Conservation (phyloP, 2,329 filamentous ascomycete species). For the Pseudogymnoascus sp. region DNA sequence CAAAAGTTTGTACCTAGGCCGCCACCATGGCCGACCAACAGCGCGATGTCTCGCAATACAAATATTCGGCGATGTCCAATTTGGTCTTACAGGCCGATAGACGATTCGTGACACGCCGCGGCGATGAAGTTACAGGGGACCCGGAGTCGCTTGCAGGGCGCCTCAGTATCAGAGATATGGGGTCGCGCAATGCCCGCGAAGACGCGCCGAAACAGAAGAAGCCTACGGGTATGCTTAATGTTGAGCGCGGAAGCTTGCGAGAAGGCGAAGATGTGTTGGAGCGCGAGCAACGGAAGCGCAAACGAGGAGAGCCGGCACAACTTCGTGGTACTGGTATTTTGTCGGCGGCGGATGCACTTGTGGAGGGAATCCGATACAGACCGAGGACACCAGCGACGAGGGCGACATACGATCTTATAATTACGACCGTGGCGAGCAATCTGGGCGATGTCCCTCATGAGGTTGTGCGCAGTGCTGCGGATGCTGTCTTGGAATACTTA, state of each 20-base stretch:
- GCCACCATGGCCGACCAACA: conserved; percentile 62
- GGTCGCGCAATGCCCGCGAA: conserved; percentile 71
- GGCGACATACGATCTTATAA: conserved; percentile 87
- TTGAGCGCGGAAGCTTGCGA: conserved; percentile 66
- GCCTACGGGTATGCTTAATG: conserved; percentile 53
- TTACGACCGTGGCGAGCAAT: conserved; percentile 79
- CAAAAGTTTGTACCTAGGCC: conserved; percentile 8
- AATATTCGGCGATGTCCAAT: conserved; percentile 99
- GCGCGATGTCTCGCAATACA: conserved; percentile 90
- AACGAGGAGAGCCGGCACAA: conserved; percentile 63
- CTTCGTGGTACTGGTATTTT: conserved; percentile 68
- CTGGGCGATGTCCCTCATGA: conserved; percentile 91
- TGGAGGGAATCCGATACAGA: conserved; percentile 87
- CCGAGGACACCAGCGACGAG: conserved; percentile 86
- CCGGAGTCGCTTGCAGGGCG: conserved; percentile 94
- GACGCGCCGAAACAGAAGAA: conserved; percentile 70
- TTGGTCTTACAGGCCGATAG: conserved; percentile 99
- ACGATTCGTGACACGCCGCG: conserved; percentile 84
- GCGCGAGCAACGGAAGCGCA: conserved; percentile 79
- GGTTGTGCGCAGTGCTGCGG: conserved; percentile 85
- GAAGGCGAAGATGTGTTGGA: conserved; percentile 79
- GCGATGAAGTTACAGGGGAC: conserved; percentile 92
- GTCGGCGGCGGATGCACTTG: conserved; percentile 73
- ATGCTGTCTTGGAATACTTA: conserved; percentile 80
- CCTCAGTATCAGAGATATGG: conserved; percentile 93